Conservation (phyloP, 768 basidiomycete species). For the Leccinum longicurvipes region DNA sequence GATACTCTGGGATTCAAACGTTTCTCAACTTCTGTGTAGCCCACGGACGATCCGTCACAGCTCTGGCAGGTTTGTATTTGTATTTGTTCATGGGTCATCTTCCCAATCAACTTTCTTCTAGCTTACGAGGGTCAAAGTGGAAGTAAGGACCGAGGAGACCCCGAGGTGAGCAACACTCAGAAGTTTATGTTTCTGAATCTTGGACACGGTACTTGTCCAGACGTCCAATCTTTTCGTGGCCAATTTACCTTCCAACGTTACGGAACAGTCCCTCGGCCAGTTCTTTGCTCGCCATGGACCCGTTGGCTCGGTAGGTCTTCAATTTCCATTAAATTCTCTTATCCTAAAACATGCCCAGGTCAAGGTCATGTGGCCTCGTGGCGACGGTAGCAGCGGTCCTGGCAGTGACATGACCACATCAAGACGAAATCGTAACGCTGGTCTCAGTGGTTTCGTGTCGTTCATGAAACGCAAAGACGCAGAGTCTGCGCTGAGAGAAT, state of each 20-base stretch:
- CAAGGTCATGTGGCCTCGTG: conserved; percentile 99
- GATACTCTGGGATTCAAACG: neutral
- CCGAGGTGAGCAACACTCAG: conserved; percentile 51
- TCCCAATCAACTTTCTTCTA: conserved; percentile 18
- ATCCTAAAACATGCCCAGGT: conserved; percentile 47
- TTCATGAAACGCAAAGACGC: conserved; percentile 94
- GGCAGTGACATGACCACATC: conserved; percentile 74
- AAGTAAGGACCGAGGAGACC: conserved; percentile 85
- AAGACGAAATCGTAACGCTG: conserved; percentile 66
- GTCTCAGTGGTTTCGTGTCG: conserved; percentile 93
- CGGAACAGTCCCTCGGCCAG: conserved; percentile 78
- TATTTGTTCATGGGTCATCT: neutral
- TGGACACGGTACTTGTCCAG: conserved; percentile 36
- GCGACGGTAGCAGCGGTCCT: conserved; percentile 63
- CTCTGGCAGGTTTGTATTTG: conserved; percentile 70
- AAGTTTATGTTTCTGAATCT: neutral
- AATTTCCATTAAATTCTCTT: neutral
- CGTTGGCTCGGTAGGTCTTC: conserved; percentile 74
- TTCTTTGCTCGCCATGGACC: conserved; percentile 92
- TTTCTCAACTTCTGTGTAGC: conserved; percentile 31
- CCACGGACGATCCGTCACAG: conserved; percentile 78
- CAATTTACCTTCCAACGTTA: conserved; percentile 84
- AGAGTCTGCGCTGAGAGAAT: conserved; percentile 81
- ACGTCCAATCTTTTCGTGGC: conserved; percentile 97
- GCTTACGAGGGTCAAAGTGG: conserved; percentile 92